Evolutionary conservation across 768 basidiomycete species (phyloP), one percentile per base, ranked within the genome.

Genomic region (Cystofilobasidium ferigula): DNA sequence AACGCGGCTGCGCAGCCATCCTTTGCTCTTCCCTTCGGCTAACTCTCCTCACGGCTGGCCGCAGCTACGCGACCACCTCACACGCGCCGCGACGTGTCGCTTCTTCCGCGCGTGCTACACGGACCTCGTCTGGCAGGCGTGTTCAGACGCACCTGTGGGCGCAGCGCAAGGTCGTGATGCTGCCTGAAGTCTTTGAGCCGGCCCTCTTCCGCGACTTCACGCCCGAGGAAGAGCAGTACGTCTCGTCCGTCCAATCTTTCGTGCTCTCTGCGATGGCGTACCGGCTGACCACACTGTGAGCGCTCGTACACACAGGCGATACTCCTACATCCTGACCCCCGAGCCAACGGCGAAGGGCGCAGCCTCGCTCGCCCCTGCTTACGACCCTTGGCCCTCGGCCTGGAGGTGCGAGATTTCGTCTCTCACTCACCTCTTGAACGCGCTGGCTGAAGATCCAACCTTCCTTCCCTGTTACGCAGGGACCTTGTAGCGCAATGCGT

Each of bases 31-130:
- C 56, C 14, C 28, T 18, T 30, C 36, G 57, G 13, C 63, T 61
- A 8, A 51, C 10, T 20, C 10, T 8, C 56, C 36, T 38, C 13
- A 2, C 30, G 32, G 14, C 24, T 57, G 38, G 34, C 9, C 18
- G 24, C 38, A 58, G 57, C 57, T 58, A 8, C 57, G 57, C 18
- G 57, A 58, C 36, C 57, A 58, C 35, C 57, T 58, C 22, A 36
- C 57, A 13, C 36, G 38, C 9, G 14, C 57, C 14, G 38, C 28
- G 28, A 58, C 57, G 36, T 58, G 57, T n/a, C 34, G 38, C 20
- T 58, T 16, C 36, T 40, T 58, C 36, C 35, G 57, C 10, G 38
- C 35, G 18, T 58, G 57, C 35, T 58, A 58, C 35, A 35, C 34
- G 10, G 57, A 58, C 28, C 48, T 51, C 48, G 48, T 51, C 26